These are phyloP conservation scores for Xylariaceae sp. DNA, from an alignment of 2,329 filamentous ascomycete genomes.

Conservation along the genomic window DNA sequence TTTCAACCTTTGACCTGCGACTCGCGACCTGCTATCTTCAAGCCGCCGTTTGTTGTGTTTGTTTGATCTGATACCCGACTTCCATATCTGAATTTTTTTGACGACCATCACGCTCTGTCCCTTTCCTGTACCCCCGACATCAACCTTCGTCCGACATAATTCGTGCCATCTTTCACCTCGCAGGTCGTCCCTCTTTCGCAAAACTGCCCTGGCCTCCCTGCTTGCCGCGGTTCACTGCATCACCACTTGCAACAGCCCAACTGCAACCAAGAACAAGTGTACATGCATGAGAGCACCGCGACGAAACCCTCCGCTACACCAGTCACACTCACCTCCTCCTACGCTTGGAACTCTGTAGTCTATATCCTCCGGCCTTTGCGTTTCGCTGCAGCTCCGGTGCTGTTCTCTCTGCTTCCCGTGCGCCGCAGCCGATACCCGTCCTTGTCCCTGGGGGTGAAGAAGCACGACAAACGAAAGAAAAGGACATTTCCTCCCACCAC, in stretches of 20 bases:
- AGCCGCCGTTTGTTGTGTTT: conserved; percentile 1
- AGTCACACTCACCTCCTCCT: too few relatives aligned
- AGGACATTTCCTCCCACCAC: neutral
- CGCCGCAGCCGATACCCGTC: conserved; percentile 4
- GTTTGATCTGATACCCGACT: conserved; percentile 2
- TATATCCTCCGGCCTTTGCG: neutral
- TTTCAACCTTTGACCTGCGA: neutral
- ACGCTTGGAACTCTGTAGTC: too few relatives aligned
- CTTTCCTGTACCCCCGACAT: neutral
- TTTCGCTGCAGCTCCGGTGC: neutral
- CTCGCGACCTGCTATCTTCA: too few relatives aligned
- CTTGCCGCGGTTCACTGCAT: too few relatives aligned
- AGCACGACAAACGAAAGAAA: conserved; percentile 7
- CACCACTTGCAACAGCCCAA: too few relatives aligned
- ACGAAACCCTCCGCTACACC: too few relatives aligned
- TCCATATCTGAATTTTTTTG: conserved; percentile 3
- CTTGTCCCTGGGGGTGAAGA: conserved; percentile 11
- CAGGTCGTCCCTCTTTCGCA: too few relatives aligned
- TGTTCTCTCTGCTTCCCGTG: neutral
- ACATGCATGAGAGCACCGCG: too few relatives aligned
- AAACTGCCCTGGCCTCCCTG: too few relatives aligned
- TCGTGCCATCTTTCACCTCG: too few relatives aligned
- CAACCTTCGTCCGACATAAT: neutral
- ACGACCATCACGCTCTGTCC: conserved; percentile 3
- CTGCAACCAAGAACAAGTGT: too few relatives aligned